Evolutionary conservation across 2,329 filamentous ascomycete genomes (phyloP).

Genomic region (Dactylellina drechsleri): DNA sequence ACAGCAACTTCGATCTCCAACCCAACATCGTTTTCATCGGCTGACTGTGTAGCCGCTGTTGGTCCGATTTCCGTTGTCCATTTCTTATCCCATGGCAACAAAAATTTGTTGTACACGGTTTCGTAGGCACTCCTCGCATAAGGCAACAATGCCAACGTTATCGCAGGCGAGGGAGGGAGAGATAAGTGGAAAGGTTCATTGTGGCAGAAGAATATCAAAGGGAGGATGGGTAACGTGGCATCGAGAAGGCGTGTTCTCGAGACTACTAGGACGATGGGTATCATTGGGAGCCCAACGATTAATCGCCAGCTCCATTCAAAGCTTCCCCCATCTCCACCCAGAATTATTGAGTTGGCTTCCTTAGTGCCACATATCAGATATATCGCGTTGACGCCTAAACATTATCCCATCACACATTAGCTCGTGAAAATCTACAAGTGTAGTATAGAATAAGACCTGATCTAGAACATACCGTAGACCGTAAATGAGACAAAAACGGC

Average conservation of each 20-base stretch:
- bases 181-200: conserved; percentile 67
- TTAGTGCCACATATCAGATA: conserved; percentile 73
- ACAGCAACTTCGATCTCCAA: conserved; percentile 61
- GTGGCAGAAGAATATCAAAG: conserved; percentile 68
- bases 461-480: conserved; percentile 60
- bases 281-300: conserved; percentile 72
- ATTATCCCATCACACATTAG: conserved; percentile 56
- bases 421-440: conserved; percentile 42
- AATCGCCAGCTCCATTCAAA: conserved; percentile 62
- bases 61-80: conserved; percentile 74
- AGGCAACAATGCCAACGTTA: conserved; percentile 73
- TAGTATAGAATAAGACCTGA: no score
- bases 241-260: conserved; percentile 74
- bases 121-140: conserved; percentile 74
- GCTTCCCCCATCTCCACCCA: conserved; percentile 56
- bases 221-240: conserved; percentile 71
- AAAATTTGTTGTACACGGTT: conserved; percentile 70
- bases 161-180: conserved; percentile 72
- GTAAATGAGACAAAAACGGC: conserved; percentile 51
- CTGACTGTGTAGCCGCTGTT: conserved; percentile 62
- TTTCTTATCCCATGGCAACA: conserved; percentile 68
- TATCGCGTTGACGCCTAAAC: conserved; percentile 69
- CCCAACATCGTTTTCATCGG: conserved; percentile 62
- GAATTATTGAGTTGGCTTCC: conserved; percentile 69
- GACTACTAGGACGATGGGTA: conserved; percentile 75